Percentiles rank a stretch among this genome's conserved stretches.
Evolutionary conservation across 202 grass and related monocot species (phyloP).

Genomic region (Hordeum pubiflorum): DNA sequence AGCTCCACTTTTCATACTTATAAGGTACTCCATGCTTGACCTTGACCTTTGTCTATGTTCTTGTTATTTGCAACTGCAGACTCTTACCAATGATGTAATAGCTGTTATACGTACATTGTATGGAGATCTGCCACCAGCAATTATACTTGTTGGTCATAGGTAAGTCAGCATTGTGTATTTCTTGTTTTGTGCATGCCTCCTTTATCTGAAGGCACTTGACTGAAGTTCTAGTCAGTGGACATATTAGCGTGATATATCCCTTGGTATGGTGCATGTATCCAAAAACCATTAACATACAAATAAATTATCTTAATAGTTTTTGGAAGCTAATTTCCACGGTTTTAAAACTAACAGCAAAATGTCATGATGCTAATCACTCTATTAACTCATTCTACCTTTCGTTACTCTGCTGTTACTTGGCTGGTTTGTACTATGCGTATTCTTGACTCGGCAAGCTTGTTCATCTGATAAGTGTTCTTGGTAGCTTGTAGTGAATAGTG

Average conservation of each 20-base stretch:
- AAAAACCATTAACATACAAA: not conserved
- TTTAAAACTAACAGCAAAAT: not conserved
- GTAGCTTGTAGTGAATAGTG: not conserved
- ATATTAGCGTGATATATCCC: not conserved
- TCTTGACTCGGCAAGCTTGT: conserved; percentile 12
- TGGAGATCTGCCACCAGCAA: conserved; percentile 70
- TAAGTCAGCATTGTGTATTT: conserved; percentile 19
- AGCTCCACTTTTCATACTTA: not conserved
- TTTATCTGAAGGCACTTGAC: conserved; percentile 9
- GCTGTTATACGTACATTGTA: conserved; percentile 65
- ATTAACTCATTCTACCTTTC: not conserved
- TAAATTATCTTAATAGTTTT: not conserved
- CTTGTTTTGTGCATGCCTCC: not conserved
- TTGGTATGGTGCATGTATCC: not conserved
- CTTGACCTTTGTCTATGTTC: conserved; percentile 1
- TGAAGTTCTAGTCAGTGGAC: not conserved
- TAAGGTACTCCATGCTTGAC: not conserved
- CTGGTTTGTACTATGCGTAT: not conserved
- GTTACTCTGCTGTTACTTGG: not conserved
- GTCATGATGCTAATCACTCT: not conserved
- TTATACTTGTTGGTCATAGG: conserved; percentile 98
- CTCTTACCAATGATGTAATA: conserved; percentile 76
- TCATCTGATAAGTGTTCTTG: not conserved
- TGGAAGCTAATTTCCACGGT: not conserved
- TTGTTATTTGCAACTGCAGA: conserved; percentile 43